Percentiles rank a stretch among this genome's conserved stretches.
Conservation (phyloP, 306 rosid species). For the Vicia villosa region DNA sequence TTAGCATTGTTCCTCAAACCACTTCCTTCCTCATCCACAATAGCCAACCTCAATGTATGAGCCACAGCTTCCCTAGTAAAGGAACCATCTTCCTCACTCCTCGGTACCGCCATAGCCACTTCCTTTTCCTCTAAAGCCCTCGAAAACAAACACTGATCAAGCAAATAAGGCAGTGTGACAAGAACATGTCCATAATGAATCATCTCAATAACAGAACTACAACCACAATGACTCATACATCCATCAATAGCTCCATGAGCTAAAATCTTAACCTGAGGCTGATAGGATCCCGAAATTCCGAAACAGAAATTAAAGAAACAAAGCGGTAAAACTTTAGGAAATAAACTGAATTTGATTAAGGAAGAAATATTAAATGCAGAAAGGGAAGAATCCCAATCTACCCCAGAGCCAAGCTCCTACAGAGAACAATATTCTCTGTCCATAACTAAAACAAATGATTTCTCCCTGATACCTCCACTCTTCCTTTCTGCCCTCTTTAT, state of each 20-base stretch:
- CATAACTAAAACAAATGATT: no score
- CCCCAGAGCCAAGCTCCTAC: no score
- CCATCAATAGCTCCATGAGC: constrained; percentile 55
- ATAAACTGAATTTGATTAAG: no score
- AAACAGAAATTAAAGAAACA: no score
- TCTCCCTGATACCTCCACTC: no score
- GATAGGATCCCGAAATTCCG: no score
- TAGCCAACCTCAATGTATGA: constrained; percentile 14
- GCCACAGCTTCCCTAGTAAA: constrained; percentile 27
- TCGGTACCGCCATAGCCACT: constrained; percentile 42
- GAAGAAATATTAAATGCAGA: no score
- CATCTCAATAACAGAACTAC: constrained; percentile 48
- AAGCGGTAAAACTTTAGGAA: no score
- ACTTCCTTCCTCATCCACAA: constrained; percentile 31
- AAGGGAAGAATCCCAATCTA: no score
- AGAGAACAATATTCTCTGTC: no score
- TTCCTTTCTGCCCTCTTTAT: no score
- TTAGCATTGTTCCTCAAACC: constrained; percentile 13
- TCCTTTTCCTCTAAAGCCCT: constrained; percentile 41
- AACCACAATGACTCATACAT: constrained; percentile 53
- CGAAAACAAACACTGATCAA: constrained; percentile 44
- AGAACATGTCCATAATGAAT: constrained; percentile 55
- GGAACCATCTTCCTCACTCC: constrained; percentile 25
- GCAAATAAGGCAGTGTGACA: constrained; percentile 45
- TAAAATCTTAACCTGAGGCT: constrained; percentile 54